These are phyloP conservation scores for Fusarium humuli DNA, from an alignment of 2,329 filamentous ascomycete species.

Conservation along the genomic window DNA sequence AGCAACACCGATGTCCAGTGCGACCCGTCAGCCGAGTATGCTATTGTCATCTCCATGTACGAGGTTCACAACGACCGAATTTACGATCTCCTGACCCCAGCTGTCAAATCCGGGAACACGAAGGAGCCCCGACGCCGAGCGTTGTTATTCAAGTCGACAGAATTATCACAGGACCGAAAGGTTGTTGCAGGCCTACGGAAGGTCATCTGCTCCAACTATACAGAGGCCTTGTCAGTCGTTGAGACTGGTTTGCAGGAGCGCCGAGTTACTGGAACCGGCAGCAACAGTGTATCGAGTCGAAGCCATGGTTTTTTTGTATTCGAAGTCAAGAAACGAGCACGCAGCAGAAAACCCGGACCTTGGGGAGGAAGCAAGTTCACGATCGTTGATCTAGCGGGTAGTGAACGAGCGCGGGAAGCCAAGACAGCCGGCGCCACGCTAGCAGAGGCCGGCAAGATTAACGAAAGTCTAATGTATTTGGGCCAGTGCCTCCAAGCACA, in stretches of 20 bases:
- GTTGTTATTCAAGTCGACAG: conserved; percentile 91
- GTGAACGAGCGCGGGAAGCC: conserved; percentile 90
- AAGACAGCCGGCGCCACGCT: conserved; percentile 94
- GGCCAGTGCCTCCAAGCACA: conserved; percentile 98
- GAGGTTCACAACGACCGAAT: conserved; percentile 99
- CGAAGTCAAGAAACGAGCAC: conserved; percentile 85
- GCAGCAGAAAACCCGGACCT: conserved; percentile 58
- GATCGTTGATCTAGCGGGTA: conserved; percentile 92
- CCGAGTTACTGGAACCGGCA: conserved; percentile 88
- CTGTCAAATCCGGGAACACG: conserved; percentile 67
- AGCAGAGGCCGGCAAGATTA: conserved; percentile 97
- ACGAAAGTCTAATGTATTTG: conserved; percentile 97
- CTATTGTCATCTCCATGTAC: conserved; percentile 95
- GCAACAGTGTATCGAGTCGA: conserved; percentile 90
- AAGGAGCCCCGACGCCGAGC: conserved; percentile 82
- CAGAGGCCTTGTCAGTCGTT: conserved; percentile 88
- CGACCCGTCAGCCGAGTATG: conserved; percentile 78
- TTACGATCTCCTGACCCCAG: conserved; percentile 85
- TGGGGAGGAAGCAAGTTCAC: conserved; percentile 87
- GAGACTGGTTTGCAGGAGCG: conserved; percentile 90
- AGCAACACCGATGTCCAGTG: conserved; percentile 73
- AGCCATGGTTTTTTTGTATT: conserved; percentile 97
- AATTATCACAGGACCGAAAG: conserved; percentile 89
- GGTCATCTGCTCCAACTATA: conserved; percentile 83
- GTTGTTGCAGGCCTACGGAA: conserved; percentile 93